A percentile compares a stretch with the other conserved stretches of the same genome.
Evolutionary conservation across 148 eudicot genomes (phyloP).

Genomic region (Chenopodium suecicum): DNA sequence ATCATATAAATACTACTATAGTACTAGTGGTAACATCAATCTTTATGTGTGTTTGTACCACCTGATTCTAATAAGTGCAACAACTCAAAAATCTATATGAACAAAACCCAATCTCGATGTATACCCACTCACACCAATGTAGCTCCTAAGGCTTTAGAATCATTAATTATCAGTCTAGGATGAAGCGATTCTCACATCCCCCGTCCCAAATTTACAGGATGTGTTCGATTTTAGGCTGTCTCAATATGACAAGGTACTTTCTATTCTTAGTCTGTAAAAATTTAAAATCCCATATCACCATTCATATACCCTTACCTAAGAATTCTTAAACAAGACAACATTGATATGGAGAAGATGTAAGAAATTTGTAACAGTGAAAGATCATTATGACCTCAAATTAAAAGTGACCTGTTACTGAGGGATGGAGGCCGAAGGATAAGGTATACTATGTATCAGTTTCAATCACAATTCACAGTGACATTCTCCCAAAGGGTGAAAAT

Average conservation of each 20-base stretch:
- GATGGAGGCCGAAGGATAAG: neutral
- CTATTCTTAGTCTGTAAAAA: too few species aligned
- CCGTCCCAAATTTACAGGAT: too few species aligned
- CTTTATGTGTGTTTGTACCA: neutral
- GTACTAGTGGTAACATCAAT: neutral
- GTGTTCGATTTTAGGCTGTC: too few species aligned
- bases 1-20: neutral
- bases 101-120: neutral
- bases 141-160: neutral
- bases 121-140: neutral
- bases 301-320: too few species aligned
- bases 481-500: neutral
- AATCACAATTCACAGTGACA: neutral
- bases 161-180: neutral
- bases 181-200: neutral
- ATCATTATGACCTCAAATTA: neutral
- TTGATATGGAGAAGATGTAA: too few species aligned
- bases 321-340: too few species aligned
- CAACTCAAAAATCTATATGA: neutral
- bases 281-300: too few species aligned
- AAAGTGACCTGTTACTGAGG: neutral
- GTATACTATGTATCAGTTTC: neutral
- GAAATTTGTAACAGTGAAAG: too few species aligned
- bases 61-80: neutral
- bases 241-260: too few species aligned